A percentile compares a stretch with the other conserved stretches of the same genome.
phyloP scores from a whole-genome alignment of 331 rosid genomes.

The Quercus lobata region DNA sequence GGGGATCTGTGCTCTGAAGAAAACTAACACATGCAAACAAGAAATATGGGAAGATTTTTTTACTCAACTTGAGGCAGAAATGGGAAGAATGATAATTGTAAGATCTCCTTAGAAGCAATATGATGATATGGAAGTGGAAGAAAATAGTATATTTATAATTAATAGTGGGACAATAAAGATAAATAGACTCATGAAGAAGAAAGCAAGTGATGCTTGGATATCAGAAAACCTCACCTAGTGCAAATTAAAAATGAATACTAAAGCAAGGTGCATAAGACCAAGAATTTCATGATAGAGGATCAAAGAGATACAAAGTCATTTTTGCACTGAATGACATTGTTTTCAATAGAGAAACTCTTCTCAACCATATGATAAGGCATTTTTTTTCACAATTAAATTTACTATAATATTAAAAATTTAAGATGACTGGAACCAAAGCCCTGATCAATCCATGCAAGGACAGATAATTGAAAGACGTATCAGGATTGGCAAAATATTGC shows the following conservation, averaged over 20 bases:
- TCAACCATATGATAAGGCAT: background rate
- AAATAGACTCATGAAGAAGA: too few species aligned
- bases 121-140: too few species aligned
- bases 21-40: background rate
- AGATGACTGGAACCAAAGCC: constrained; percentile 2
- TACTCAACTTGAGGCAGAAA: background rate
- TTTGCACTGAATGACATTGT: background rate
- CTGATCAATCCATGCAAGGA: constrained; percentile 5
- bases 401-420: background rate
- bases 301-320: background rate
- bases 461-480: background rate
- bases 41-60: background rate
- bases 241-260: too few species aligned
- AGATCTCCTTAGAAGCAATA: too few species aligned
- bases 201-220: too few species aligned
- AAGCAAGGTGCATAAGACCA: background rate
- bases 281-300: background rate
- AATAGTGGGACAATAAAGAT: too few species aligned
- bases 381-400: background rate
- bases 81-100: background rate
- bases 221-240: too few species aligned
- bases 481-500: constrained; percentile 8
- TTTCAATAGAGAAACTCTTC: background rate
- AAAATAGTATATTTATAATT: too few species aligned
- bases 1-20: background rate